phyloP scores from a whole-genome alignment of 768 basidiomycete species.

The Lactarius quietus region DNA sequence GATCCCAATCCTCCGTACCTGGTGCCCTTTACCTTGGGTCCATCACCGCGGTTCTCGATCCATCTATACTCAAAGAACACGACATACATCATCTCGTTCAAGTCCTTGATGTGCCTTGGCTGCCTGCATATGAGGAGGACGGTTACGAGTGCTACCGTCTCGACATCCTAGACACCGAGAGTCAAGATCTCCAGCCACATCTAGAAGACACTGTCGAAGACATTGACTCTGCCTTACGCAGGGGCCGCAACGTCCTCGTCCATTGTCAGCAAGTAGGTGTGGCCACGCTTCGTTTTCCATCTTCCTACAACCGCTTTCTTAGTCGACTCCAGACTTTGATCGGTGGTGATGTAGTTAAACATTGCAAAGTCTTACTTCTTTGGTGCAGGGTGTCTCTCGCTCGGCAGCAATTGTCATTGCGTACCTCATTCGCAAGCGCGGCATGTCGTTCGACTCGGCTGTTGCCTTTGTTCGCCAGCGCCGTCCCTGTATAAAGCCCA shows the following conservation, averaged over 20 bases:
- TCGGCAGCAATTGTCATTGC: slow-evolving; percentile 74
- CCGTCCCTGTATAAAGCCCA: slow-evolving; percentile 73
- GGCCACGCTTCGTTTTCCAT: slow-evolving; percentile 9
- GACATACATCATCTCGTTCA: slow-evolving; percentile 60
- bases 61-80: slow-evolving; percentile 46
- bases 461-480: slow-evolving; percentile 56
- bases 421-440: slow-evolving; percentile 71
- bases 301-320: slow-evolving; percentile 9
- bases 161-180: slow-evolving; percentile 59
- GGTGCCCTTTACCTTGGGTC: slow-evolving; percentile 72
- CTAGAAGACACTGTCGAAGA: slow-evolving; percentile 64
- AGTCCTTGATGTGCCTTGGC: slow-evolving; percentile 64
- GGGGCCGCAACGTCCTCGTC: slow-evolving; percentile 65
- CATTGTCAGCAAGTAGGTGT: slow-evolving; percentile 75
- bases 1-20: slow-evolving; percentile 25
- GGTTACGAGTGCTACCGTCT: slow-evolving; percentile 56
- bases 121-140: slow-evolving; percentile 38
- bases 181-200: slow-evolving; percentile 62
- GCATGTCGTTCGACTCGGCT: slow-evolving; percentile 69
- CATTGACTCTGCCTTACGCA: slow-evolving; percentile 58
- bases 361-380: neutral
- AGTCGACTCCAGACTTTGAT: slow-evolving; percentile 17
- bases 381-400: slow-evolving; percentile 69
- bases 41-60: slow-evolving; percentile 56
- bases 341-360: slow-evolving; percentile 4